Percentiles rank a stretch among this genome's conserved stretches.
Conservation (phyloP, 495 filamentous ascomycete species). For the Talaromyces stipitatus region DNA sequence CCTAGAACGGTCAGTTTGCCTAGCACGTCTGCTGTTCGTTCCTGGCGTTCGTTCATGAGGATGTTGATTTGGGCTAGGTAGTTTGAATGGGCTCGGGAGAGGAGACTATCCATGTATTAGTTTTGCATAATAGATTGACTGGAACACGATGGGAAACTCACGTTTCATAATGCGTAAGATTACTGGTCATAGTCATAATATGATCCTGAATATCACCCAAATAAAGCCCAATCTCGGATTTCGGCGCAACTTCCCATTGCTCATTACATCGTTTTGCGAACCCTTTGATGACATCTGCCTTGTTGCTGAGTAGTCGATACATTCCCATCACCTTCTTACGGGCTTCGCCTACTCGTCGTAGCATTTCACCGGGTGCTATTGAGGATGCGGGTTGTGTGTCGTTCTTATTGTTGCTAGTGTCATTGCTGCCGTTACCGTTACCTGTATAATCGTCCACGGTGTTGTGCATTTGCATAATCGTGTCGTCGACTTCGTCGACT, state of each 20-base stretch:
- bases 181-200: slow-evolving; percentile 95
- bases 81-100: slow-evolving; percentile 88
- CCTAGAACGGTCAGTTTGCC: slow-evolving; percentile 93
- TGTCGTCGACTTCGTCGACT: slow-evolving; percentile 81
- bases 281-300: slow-evolving; percentile 97
- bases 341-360: slow-evolving; percentile 83
- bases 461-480: slow-evolving; percentile 72
- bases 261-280: slow-evolving; percentile 99
- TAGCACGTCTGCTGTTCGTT: slow-evolving; percentile 88
- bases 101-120: slow-evolving; percentile 48
- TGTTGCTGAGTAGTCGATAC: slow-evolving; percentile 88
- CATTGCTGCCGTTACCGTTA: neutral
- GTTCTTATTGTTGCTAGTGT: slow-evolving; percentile 15
- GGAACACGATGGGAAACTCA: slow-evolving; percentile 32
- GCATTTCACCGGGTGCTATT: slow-evolving; percentile 70
- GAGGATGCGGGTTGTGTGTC: slow-evolving; percentile 26
- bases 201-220: slow-evolving; percentile 98
- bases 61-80: slow-evolving; percentile 95
- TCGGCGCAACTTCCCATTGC: slow-evolving; percentile 92
- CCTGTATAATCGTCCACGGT: slow-evolving; percentile 36
- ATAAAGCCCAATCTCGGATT: slow-evolving; percentile 92
- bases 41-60: slow-evolving; percentile 93
- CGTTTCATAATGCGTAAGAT: slow-evolving; percentile 94
- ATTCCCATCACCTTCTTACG: slow-evolving; percentile 95
- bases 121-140: neutral